Evolutionary conservation across 2,329 filamentous ascomycete genomes (phyloP), one percentile per base, ranked within the genome.

Genomic region (Apiospora phragmitis): DNA sequence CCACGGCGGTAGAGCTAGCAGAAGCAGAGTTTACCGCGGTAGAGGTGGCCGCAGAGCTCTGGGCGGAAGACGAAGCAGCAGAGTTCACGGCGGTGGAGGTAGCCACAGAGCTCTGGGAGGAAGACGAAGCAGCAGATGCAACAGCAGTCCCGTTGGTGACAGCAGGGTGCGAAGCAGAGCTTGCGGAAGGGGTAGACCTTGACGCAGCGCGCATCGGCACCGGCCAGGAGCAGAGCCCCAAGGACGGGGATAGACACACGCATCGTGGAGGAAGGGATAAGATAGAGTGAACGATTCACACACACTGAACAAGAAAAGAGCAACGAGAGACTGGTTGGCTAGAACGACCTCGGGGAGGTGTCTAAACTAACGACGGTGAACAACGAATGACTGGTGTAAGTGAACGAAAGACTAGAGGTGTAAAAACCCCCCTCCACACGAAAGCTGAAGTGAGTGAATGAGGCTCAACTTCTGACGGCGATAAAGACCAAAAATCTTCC

Each of bases 171-270:
- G 67, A 55, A 38, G 67, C 45, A 49, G 67, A 41, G 67, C 32
- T 47, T 16, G 42, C 45, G 14, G 68, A 66, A 43, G 68, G 51
- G 38, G 41, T 65, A 26, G 68, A 47, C 16, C 11, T 18, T 49
- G 55, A 66, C 42, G 55, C 68, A 66, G 29, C 68, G 68, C 14
- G 68, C 68, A 43, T 69, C 68, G 55, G 55, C 51, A n/a, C 68
- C 68, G 55, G 55, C 62, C 2, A 69, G 68, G 29, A 69, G 59
- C 68, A 69, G 29, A 18, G 68, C 68, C 38, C 68, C 68, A 18
- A 69, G 16, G 35, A 69, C 43, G 47, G 67, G 47, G 42, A 49
- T 49, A 18, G 67, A 68, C 18, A 68, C 32, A 41, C 67, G 65
- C 65, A 62, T 62, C 12, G 6, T 51, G 73, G 67, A 24, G 12